Base-by-base conservation (phyloP, 116 monocot species). In the Iris pallida region DNA sequence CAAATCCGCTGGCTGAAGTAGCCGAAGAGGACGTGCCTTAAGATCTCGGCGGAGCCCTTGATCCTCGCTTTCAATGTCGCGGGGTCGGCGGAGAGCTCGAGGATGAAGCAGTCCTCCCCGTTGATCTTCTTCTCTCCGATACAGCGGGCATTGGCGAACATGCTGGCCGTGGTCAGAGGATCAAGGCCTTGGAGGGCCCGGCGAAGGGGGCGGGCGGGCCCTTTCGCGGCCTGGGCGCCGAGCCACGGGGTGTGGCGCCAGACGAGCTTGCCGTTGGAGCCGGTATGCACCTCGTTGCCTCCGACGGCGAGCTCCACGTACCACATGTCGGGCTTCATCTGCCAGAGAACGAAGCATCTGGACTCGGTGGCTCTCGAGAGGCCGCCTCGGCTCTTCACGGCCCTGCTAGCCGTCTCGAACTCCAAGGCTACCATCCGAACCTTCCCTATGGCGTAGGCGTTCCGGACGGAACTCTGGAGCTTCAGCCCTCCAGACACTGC, bases 241-340 rank as follows among this genome's bases (percentile, higher is more conserved):
- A 89, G 89, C 93, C 93, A 93, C 0, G 93, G 93, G 12, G 92
- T 92, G 72, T 92, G 92, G 17, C 92, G 79, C 92, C 92, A 92
- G 13, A 92, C 92, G 41, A 92, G 83, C 71, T 78, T 78, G 66
- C 92, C 92, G 52, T 89, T 93, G 61, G 83, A 89, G 4, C 93
- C 93, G 42, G 93, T 89, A 57, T 88, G 93, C 64, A 93, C 86
- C 84, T 93, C 89, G 75, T 86, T 93, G 43, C 89, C 93, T 20
- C 93, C 93, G 40, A 93, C 86, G 63, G 93, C 89, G 69, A 93
- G 93, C 81, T 93, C 93, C 11, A 93, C 89, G 49, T 93, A 93
- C 93, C 93, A 93, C 89, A 86, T 93, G 68, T 84, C 86, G 14
- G 93, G 93, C 5, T 75, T 47, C 93, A 93, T 90, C 64, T 84